Evolutionary conservation across 371 early-diverging fungal genomes (phyloP), one percentile per base, ranked within the genome.

Genomic region (Fennellomyces sp.): DNA sequence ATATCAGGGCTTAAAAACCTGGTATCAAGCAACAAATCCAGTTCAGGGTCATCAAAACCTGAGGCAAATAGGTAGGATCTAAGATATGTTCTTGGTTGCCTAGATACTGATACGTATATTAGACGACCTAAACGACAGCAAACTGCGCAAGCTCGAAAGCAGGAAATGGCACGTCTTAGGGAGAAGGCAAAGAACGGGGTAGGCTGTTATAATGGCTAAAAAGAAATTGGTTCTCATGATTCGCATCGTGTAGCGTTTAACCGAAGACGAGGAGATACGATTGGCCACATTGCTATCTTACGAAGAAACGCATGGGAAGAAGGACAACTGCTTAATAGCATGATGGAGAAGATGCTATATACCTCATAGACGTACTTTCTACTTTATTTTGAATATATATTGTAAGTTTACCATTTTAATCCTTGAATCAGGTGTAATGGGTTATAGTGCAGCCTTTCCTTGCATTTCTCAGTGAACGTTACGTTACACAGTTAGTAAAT

Each of bases 181-280:
- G 38, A 30, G 15, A 73, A 70, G 38, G 62, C 59, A 28, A 78
- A 68, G 21, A 66, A 64, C 48, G 70, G 70, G 31, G 72, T 72
- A 63, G 17, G 23, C 45, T 45, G 7, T 26, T 48, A 8, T 17
- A n/a, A 33, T 8, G n/a, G 15, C 15, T 5, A 25, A 7, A 6
- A 35, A 0, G 8, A 10, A 23, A 27, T 11, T 12, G 7, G 6
- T 29, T 49, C 25, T 49, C 17, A 17, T n/a, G 21, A 26, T 3
- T 2, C 7, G 10, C 1, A 12, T 8, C 5, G 27, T 19, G 36
- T 58, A 72, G 64, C 59, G 38, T 7, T 64, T 78, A 13, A 70
- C 78, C 11, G 78, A 78, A 25, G 35, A 52, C 35, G 78, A 78
- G 47, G 70, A 78, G 50, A 35, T 74, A 2, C 65, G 63, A 33